Conservation (phyloP, 192 early-diverging fungal species). For the Pilaira anomala region DNA sequence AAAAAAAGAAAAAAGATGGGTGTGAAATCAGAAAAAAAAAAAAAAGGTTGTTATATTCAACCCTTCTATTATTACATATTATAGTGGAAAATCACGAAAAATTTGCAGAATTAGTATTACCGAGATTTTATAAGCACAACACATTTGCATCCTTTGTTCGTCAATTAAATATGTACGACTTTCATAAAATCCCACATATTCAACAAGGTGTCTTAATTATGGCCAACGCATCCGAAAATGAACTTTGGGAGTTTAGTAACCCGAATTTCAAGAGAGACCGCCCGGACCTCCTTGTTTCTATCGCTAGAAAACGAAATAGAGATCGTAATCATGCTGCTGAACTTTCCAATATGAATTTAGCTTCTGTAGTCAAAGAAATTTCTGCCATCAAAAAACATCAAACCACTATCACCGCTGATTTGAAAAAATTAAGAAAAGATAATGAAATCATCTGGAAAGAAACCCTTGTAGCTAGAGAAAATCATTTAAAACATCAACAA, state of each 20-base stretch:
- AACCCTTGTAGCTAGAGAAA: slow-evolving; percentile 62
- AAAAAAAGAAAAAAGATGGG: neutral
- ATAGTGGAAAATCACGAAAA: slow-evolving; percentile 63
- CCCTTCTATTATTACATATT: neutral
- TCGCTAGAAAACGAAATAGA: slow-evolving; percentile 73
- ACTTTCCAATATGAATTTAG: slow-evolving; percentile 33
- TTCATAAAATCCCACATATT: slow-evolving; percentile 92
- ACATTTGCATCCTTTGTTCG: slow-evolving; percentile 89
- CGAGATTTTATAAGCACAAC: slow-evolving; percentile 90
- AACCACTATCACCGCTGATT: slow-evolving; percentile 76
- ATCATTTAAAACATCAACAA: slow-evolving; percentile 81
- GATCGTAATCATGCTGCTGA: slow-evolving; percentile 38
- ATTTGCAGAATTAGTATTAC: slow-evolving; percentile 78
- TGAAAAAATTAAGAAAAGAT: slow-evolving; percentile 86
- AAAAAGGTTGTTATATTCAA: too few species aligned
- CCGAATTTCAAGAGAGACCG: slow-evolving; percentile 83
- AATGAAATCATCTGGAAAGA: slow-evolving; percentile 89
- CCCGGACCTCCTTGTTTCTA: slow-evolving; percentile 83
- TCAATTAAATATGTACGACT: slow-evolving; percentile 95
- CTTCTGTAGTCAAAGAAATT: slow-evolving; percentile 67
- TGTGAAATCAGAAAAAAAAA: neutral
- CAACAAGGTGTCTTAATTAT: slow-evolving; percentile 82
- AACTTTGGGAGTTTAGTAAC: slow-evolving; percentile 91
- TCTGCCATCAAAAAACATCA: slow-evolving; percentile 88
- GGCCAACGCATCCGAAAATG: slow-evolving; percentile 56